Evolutionary conservation across 1,284 basidiomycete species (phyloP).

Genomic region (Ceratobasidium sp.): DNA sequence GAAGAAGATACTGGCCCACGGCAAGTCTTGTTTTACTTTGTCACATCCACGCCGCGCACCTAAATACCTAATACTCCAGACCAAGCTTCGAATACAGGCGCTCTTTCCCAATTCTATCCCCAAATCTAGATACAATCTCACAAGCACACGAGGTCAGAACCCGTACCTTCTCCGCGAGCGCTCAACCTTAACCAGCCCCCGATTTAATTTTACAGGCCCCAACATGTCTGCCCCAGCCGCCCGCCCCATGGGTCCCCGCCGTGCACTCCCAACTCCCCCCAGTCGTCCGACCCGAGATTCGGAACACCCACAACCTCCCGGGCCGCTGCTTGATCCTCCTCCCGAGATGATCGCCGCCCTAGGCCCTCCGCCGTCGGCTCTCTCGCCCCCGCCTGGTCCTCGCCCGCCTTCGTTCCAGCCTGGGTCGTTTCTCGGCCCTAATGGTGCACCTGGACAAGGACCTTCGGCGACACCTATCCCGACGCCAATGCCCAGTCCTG

Average conservation of each 20-base stretch:
- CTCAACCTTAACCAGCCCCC: not conserved
- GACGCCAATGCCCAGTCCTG: conserved; percentile 39
- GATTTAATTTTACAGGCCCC: not conserved
- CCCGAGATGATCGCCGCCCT: conserved; percentile 31
- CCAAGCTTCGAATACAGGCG: conserved; percentile 7
- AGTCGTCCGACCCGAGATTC: not conserved
- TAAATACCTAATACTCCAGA: not conserved
- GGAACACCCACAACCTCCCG: not conserved
- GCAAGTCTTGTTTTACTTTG: not conserved
- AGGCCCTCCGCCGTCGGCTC: conserved; percentile 26
- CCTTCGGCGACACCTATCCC: conserved; percentile 30
- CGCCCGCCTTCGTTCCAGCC: conserved; percentile 19
- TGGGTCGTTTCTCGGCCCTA: conserved; percentile 8
- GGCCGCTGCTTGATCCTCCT: not conserved
- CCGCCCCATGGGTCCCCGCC: conserved; percentile 35
- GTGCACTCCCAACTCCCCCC: conserved; percentile 28
- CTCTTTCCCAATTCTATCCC: not conserved
- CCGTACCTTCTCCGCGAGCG: conserved; percentile 18
- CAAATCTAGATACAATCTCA: conserved; percentile 8
- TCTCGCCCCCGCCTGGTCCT: not conserved
- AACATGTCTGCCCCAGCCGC: conserved; percentile 21
- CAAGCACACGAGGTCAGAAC: conserved; percentile 13
- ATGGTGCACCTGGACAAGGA: not conserved
- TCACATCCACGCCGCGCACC: conserved; percentile 1
- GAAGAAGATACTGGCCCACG: not conserved